These are phyloP conservation scores for Ceriops tagal DNA, from an alignment of 345 rosid species.

Conservation along the genomic window DNA sequence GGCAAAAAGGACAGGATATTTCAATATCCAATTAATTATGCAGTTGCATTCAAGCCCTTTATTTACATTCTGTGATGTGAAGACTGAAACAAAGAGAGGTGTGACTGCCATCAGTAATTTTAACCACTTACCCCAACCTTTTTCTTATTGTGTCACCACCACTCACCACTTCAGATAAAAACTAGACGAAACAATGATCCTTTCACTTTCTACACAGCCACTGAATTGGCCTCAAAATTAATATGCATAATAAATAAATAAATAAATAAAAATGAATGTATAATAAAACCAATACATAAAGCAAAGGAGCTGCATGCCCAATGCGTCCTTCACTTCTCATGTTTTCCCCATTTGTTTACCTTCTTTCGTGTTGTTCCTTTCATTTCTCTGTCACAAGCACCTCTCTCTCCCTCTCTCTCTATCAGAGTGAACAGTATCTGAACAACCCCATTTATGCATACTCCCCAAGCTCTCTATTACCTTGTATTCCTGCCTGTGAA, in stretches of 20 bases:
- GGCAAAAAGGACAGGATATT: too few relatives aligned
- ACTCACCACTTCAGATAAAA: neutral
- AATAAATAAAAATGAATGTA: too few relatives aligned
- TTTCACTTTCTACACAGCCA: conserved; percentile 14
- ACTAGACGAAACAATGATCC: neutral
- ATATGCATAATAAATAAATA: too few relatives aligned
- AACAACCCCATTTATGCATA: conserved; percentile 15
- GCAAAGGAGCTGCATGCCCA: too few relatives aligned
- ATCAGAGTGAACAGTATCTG: conserved; percentile 9
- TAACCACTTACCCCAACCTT: neutral
- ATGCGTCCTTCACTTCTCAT: conserved; percentile 23
- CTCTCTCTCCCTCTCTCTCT: conserved; percentile 4
- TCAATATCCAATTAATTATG: too few relatives aligned
- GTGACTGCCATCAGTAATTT: neutral
- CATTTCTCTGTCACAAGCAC: conserved; percentile 23
- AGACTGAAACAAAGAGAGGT: conserved; percentile 2
- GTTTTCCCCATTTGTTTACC: conserved; percentile 42
- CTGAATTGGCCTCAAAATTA: neutral
- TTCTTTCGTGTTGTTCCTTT: conserved; percentile 51
- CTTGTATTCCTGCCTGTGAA: neutral
- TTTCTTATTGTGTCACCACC: neutral
- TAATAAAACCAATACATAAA: too few relatives aligned
- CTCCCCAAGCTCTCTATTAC: neutral
- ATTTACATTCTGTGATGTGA: conserved; percentile 5
- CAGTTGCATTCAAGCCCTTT: neutral